Evolutionary conservation across 2,329 filamentous ascomycete genomes (phyloP).

Genomic region (Cytospora chrysosperma): DNA sequence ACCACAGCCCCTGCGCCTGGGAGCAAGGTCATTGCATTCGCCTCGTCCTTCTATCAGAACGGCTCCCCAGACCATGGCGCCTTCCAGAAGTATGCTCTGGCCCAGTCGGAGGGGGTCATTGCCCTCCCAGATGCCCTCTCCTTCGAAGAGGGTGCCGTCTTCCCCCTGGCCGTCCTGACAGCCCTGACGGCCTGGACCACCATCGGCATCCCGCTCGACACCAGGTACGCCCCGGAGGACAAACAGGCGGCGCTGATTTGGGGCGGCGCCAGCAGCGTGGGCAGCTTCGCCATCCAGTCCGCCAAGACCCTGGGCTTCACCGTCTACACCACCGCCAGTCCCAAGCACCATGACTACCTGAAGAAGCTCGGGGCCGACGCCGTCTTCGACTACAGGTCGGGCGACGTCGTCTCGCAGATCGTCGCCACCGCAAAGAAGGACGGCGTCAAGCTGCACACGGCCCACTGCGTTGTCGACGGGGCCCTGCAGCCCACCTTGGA

Average conservation of each 20-base stretch:
- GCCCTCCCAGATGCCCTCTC: slow-evolving; percentile 30
- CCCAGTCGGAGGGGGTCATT: slow-evolving; percentile 1
- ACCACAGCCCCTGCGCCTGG: slow-evolving; percentile 32
- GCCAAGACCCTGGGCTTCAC: slow-evolving; percentile 41
- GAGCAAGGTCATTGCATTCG: slow-evolving; percentile 27
- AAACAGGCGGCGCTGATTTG: slow-evolving; percentile 40
- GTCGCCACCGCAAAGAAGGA: too few relatives aligned
- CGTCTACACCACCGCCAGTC: slow-evolving; percentile 40
- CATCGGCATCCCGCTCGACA: too few relatives aligned
- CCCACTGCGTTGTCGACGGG: too few relatives aligned
- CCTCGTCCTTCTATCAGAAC: too few relatives aligned
- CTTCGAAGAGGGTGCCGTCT: slow-evolving; percentile 28
- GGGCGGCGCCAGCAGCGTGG: slow-evolving; percentile 47
- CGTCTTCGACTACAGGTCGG: slow-evolving; percentile 40
- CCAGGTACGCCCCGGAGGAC: slow-evolving; percentile 30
- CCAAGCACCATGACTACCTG: slow-evolving; percentile 39
- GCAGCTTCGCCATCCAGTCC: slow-evolving; percentile 44
- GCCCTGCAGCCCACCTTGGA: too few relatives aligned
- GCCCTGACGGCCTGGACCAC: too few relatives aligned
- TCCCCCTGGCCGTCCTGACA: too few relatives aligned
- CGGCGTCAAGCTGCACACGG: too few relatives aligned
- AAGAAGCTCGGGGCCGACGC: slow-evolving; percentile 39
- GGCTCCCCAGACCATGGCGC: slow-evolving; percentile 22
- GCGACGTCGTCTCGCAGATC: slow-evolving; percentile 26
- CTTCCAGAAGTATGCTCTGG: slow-evolving; percentile 29